Evolutionary conservation across 345 rosid genomes (phyloP).

Genomic region (Salix purpurea): DNA sequence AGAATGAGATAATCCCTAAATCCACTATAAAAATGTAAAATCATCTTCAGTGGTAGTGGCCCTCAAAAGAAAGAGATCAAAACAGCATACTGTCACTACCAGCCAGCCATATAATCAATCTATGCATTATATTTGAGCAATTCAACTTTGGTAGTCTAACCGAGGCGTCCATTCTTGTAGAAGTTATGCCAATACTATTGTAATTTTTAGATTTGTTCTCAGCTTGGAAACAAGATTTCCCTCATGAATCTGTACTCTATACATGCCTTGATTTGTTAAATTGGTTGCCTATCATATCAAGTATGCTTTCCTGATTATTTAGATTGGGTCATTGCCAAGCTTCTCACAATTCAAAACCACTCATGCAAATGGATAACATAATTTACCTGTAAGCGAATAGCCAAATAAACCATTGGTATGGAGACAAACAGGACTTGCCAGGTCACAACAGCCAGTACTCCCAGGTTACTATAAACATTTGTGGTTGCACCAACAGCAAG

Average conservation of each 20-base stretch:
- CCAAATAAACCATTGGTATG: constrained; percentile 60
- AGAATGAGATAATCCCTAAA: background rate
- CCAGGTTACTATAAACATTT: constrained; percentile 61
- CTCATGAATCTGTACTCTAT: too few relatives aligned
- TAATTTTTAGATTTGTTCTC: too few relatives aligned
- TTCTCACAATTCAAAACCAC: too few relatives aligned
- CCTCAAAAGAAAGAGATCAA: background rate
- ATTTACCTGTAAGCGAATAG: constrained; percentile 74
- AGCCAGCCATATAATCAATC: background rate
- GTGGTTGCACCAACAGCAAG: constrained; percentile 59
- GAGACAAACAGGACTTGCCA: constrained; percentile 90
- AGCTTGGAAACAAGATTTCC: too few relatives aligned
- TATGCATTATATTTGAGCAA: background rate
- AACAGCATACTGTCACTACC: background rate
- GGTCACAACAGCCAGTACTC: constrained; percentile 71
- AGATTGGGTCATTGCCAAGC: too few relatives aligned
- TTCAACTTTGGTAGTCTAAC: background rate
- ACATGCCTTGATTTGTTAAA: too few relatives aligned
- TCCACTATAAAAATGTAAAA: too few relatives aligned
- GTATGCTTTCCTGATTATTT: too few relatives aligned
- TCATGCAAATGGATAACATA: background rate
- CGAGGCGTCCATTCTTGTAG: too few relatives aligned
- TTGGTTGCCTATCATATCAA: too few relatives aligned
- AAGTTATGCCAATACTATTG: too few relatives aligned
- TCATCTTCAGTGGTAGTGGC: background rate